Percentiles rank a stretch among this genome's conserved stretches.
Evolutionary conservation across 208 protist species (phyloP).

Genomic region (Lotmaria passim): DNA sequence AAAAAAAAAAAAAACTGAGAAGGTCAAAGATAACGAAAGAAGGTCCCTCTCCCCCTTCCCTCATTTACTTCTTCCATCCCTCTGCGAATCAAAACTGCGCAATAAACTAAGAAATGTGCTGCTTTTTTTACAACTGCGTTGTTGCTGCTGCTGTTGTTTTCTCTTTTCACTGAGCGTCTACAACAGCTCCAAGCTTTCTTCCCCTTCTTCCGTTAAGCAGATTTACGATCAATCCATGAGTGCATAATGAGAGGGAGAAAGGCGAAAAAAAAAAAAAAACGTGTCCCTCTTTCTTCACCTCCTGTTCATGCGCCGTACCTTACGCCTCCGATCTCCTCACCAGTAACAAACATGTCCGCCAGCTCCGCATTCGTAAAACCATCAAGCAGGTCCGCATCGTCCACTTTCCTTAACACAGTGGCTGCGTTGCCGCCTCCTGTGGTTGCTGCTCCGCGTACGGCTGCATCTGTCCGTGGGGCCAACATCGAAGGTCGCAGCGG

Average conservation of each 20-base stretch:
- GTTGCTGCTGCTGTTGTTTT: no score
- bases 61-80: not conserved
- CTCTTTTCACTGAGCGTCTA: no score
- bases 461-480: not conserved
- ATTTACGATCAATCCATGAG: no score
- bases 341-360: constrained; percentile 58
- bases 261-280: constrained; percentile 19
- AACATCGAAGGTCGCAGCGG: not conserved
- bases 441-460: not conserved
- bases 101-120: no score
- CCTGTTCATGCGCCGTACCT: constrained; percentile 38
- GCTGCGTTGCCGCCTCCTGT: not conserved
- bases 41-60: not conserved
- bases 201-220: no score
- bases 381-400: constrained; percentile 40
- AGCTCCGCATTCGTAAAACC: constrained; percentile 33
- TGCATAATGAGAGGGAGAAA: not conserved
- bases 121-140: no score
- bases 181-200: no score
- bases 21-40: not conserved
- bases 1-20: not conserved
- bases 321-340: constrained; percentile 68
- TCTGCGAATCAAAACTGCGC: no score
- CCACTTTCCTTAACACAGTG: constrained; percentile 5
- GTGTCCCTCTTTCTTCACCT: not conserved